Evolutionary conservation across 2,329 filamentous ascomycete species (phyloP).

Genomic region (Venturia asperata): DNA sequence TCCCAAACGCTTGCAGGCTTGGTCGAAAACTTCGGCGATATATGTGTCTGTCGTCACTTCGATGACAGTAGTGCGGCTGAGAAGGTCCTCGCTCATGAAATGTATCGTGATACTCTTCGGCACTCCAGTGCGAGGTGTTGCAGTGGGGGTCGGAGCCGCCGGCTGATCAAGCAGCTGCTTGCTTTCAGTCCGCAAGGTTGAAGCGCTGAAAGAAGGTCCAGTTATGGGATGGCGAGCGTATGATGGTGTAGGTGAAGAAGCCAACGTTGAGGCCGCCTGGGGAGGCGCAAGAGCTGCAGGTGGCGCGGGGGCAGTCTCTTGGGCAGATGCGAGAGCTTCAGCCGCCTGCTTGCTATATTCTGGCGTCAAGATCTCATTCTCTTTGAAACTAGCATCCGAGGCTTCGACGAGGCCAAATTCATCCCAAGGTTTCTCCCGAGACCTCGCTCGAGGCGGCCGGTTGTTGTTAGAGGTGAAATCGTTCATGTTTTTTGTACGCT

Average conservation of each 20-base stretch:
- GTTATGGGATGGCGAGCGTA: constrained; percentile 45
- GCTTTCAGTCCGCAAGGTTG: constrained; percentile 39
- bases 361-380: constrained; percentile 63
- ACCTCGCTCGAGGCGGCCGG: constrained; percentile 54
- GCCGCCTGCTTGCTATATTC: constrained; percentile 53
- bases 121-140: constrained; percentile 54
- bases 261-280: constrained; percentile 24
- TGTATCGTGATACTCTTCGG: constrained; percentile 66
- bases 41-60: constrained; percentile 78
- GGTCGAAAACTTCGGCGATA: constrained; percentile 72
- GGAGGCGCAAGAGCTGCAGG: constrained; percentile 24
- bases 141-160: constrained; percentile 36
- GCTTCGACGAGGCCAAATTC: constrained; percentile 76
- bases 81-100: constrained; percentile 63
- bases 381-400: constrained; percentile 57
- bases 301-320: constrained; percentile 28
- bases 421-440: constrained; percentile 70
- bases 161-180: constrained; percentile 37
- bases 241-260: constrained; percentile 22
- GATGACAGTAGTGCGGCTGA: constrained; percentile 62
- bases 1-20: constrained; percentile 68
- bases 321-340: constrained; percentile 22
- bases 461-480: constrained; percentile 77
- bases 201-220: constrained; percentile 42
- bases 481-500: constrained; percentile 64